A percentile compares a stretch with the other conserved stretches of the same genome.
These are phyloP conservation scores for Calonectria pauciramosa DNA, from an alignment of 2,329 filamentous ascomycete genomes.

Conservation along the genomic window DNA sequence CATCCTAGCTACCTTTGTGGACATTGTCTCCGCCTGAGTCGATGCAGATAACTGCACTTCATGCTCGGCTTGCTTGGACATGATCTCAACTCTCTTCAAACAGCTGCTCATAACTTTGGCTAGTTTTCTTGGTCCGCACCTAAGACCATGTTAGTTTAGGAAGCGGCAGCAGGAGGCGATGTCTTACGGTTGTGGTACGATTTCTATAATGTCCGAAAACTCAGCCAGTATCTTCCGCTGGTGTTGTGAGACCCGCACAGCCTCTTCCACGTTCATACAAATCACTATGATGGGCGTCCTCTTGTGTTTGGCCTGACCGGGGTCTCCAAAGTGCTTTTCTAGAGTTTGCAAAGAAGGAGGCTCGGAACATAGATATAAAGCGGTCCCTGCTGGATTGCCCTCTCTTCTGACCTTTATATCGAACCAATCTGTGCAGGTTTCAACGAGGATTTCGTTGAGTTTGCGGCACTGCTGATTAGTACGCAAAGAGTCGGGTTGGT, in stretches of 20 bases:
- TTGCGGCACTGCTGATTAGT: constrained; percentile 36
- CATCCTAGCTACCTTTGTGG: neutral
- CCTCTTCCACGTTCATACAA: constrained; percentile 48
- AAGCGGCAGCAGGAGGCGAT: neutral
- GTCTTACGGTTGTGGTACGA: constrained; percentile 50
- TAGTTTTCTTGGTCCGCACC: constrained; percentile 48
- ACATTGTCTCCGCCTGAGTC: neutral
- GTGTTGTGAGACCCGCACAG: constrained; percentile 39
- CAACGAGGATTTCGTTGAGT: constrained; percentile 47
- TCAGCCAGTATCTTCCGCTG: constrained; percentile 37
- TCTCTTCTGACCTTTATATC: constrained; percentile 46
- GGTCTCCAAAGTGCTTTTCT: constrained; percentile 32
- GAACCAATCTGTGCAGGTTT: constrained; percentile 53
- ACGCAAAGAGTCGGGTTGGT: neutral
- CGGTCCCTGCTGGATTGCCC: constrained; percentile 18
- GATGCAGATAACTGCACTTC: neutral
- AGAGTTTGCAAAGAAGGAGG: constrained; percentile 36
- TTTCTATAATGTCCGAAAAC: constrained; percentile 47
- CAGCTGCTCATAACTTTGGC: constrained; percentile 47
- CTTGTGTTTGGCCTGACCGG: neutral
- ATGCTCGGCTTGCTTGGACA: neutral
- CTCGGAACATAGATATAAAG: constrained; percentile 47
- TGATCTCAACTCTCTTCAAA: constrained; percentile 20
- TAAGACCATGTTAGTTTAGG: neutral
- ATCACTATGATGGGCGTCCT: constrained; percentile 46